Evolutionary conservation across 1,284 basidiomycete species (phyloP), one percentile per base, ranked within the genome.

Genomic region (Naganishia sp.): DNA sequence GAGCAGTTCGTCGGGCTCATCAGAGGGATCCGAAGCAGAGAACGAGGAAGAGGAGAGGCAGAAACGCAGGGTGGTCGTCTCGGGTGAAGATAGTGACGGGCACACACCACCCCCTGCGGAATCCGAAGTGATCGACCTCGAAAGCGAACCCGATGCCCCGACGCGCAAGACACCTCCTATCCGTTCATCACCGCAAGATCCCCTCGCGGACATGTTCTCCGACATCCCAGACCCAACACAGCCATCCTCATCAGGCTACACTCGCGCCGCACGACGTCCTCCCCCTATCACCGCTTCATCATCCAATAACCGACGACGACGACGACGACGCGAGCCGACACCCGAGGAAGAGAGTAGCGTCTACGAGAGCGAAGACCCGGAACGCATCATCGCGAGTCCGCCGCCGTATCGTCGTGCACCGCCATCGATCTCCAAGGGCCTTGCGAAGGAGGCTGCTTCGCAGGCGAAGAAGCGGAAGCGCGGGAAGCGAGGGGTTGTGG

Each of bases 191-290:
- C n/a, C 52, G 21, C 31, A 32, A 10, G 52, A 53, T 39, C 35
- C 35, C 35, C 32, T 47, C 31, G 45, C 43, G 17, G 57, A 50
- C 57, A 61, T 61, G 47, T 61, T 61, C 47, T 61, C 57, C 46
- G 35, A 35, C 13, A 32, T 46, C 47, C 46, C 25, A 7, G n/a
- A 17, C 10, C 47, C 46, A 3, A 28, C 35, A 39, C 45, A 23
- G 39, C 31, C 15, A 1, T 18, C 52, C 17, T 54, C 52, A 39
- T 39, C 23, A 41, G 55, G 55, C 15, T 61, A 61, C 23, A 61
- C 57, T 4, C 57, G 57, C 11, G 47, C 47, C 25, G 47, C 57
- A n/a, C 31, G 32, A 11, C 52, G 21, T 35, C 52, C 35, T 4
- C 32, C 52, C 1, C 52, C 18, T 3, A 9, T 15, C 3, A 11